These are phyloP conservation scores for Friedmanniomyces endolithicus DNA, from an alignment of 495 filamentous ascomycete species.

Conservation along the genomic window DNA sequence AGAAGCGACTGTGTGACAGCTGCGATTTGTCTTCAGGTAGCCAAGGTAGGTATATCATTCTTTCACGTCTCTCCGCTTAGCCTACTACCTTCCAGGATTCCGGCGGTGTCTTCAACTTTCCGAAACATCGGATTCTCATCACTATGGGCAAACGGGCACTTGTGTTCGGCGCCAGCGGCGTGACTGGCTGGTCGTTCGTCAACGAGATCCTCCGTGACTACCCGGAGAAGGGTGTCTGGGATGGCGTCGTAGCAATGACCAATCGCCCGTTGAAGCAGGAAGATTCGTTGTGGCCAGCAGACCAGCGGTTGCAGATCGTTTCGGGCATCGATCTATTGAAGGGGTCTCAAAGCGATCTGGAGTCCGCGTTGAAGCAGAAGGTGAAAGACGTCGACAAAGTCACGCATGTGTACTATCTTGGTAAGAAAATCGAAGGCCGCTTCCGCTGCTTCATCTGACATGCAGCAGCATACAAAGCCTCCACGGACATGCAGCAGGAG, in stretches of 20 bases:
- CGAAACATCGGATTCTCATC: neutral
- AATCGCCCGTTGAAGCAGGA: conserved; percentile 28
- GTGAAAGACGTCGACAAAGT: conserved; percentile 25
- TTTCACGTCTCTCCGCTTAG: neutral
- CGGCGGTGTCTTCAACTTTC: neutral
- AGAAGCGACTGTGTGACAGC: neutral
- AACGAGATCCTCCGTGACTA: conserved; percentile 30
- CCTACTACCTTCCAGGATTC: neutral
- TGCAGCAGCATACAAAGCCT: conserved; percentile 26
- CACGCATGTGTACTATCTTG: conserved; percentile 32
- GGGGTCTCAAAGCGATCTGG: conserved; percentile 26
- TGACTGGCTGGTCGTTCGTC: conserved; percentile 27
- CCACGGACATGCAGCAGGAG: conserved; percentile 25
- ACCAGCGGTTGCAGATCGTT: conserved; percentile 26
- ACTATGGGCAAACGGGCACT: conserved; percentile 21
- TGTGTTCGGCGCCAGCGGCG: conserved; percentile 27
- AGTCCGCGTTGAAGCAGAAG: conserved; percentile 18
- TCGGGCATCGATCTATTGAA: conserved; percentile 30
- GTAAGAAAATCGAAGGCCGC: neutral
- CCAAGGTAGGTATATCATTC: neutral
- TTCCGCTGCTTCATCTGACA: neutral
- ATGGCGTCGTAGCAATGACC: conserved; percentile 26
- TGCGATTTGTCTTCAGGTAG: neutral
- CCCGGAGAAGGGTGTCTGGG: conserved; percentile 25
- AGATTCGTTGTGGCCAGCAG: conserved; percentile 28